A percentile compares a stretch with the other conserved stretches of the same genome.
phyloP scores from a whole-genome alignment of 2,329 filamentous ascomycete species.

The Colletotrichum somersetense region DNA sequence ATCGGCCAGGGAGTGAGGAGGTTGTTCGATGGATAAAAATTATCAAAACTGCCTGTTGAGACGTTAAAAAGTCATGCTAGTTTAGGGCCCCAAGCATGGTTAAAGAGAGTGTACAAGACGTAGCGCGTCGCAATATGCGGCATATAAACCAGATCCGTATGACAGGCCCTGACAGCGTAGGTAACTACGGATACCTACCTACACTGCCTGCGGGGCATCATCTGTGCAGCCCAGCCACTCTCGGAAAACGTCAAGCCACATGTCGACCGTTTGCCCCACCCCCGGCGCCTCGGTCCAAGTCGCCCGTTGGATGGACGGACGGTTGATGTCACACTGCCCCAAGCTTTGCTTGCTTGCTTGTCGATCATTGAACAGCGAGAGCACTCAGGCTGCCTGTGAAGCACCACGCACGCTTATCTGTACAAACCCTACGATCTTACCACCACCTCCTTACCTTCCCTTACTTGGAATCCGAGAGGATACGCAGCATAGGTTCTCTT shows the following conservation, averaged over 20 bases:
- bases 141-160: too few relatives aligned
- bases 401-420: background rate
- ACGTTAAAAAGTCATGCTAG: too few relatives aligned
- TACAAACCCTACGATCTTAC: background rate
- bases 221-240: background rate
- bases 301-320: background rate
- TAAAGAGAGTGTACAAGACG: background rate
- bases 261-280: background rate
- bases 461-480: background rate
- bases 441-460: too few relatives aligned
- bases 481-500: too few relatives aligned
- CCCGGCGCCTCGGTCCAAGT: conserved; percentile 10
- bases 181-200: too few relatives aligned
- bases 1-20: too few relatives aligned
- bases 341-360: background rate
- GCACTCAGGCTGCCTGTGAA: background rate
- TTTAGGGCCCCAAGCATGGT: background rate
- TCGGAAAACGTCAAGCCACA: conserved; percentile 2
- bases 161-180: too few relatives aligned
- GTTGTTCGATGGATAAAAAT: too few relatives aligned
- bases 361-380: background rate
- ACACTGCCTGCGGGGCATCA: background rate
- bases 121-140: too few relatives aligned
- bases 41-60: too few relatives aligned
- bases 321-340: conserved; percentile 14